Conservation (phyloP, 768 basidiomycete genomes). For the Hygrophoropsis aurantiaca region DNA sequence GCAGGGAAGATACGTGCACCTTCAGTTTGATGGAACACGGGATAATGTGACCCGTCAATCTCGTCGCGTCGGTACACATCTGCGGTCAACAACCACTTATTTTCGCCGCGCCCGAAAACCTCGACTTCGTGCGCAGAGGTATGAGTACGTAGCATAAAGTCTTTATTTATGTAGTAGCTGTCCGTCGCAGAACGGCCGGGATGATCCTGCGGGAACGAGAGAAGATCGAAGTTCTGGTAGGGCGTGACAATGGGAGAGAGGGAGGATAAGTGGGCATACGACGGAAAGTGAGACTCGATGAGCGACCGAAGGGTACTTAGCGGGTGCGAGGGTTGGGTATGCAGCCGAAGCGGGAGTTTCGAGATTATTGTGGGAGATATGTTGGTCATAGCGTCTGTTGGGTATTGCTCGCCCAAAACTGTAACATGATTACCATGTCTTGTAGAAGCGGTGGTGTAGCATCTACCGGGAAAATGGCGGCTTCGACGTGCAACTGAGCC, state of each 20-base stretch:
- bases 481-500: constrained; percentile 3
- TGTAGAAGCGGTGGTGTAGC: constrained; percentile 10
- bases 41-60: constrained; percentile 95
- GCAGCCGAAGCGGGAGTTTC: constrained; percentile 75
- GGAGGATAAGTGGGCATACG: constrained; percentile 71
- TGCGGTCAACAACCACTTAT: constrained; percentile 88
- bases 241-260: constrained; percentile 90
- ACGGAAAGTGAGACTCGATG: constrained; percentile 81
- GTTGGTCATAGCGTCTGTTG: constrained; percentile 81
- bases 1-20: constrained; percentile 81
- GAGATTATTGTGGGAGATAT: constrained; percentile 81
- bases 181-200: constrained; percentile 89
- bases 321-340: constrained; percentile 78
- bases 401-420: constrained; percentile 67
- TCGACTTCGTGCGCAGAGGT: constrained; percentile 99
- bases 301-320: constrained; percentile 80
- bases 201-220: constrained; percentile 92
- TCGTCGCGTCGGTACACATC: constrained; percentile 99
- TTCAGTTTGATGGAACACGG: constrained; percentile 98
- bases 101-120: constrained; percentile 72
- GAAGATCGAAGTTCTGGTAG: constrained; percentile 92
- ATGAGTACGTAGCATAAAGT: constrained; percentile 93
- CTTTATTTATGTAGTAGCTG: constrained; percentile 92
- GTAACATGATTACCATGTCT: constrained; percentile 31
- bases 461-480: constrained; percentile 5